phyloP scores from a whole-genome alignment of 768 basidiomycete species.

The Tephrocybe sp. region DNA sequence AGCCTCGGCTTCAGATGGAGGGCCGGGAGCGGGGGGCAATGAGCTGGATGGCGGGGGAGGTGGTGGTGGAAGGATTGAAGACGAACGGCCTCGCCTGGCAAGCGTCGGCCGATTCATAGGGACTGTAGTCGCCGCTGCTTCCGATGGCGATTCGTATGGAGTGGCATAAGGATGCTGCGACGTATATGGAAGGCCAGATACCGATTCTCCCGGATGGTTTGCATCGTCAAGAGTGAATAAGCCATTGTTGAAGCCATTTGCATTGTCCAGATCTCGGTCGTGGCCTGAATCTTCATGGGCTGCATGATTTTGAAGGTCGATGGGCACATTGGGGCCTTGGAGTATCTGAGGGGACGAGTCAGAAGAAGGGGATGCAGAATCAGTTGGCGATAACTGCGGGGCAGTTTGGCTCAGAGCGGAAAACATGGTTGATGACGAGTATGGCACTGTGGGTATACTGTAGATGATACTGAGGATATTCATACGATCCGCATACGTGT shows the following conservation, averaged over 20 bases:
- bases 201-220: conserved; percentile 25
- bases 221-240: conserved; percentile 41
- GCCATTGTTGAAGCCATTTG: conserved; percentile 44
- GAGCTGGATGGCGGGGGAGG: conserved; percentile 62
- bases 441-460: conserved; percentile 75
- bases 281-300: conserved; percentile 19
- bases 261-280: conserved; percentile 30
- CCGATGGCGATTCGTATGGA: conserved; percentile 35
- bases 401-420: conserved; percentile 21
- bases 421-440: conserved; percentile 56
- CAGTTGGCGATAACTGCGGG: conserved; percentile 25
- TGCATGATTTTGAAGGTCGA: conserved; percentile 32
- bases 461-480: conserved; percentile 89
- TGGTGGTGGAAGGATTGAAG: conserved; percentile 61
- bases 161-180: conserved; percentile 53
- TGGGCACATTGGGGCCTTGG: conserved; percentile 33
- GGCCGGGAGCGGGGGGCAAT: conserved; percentile 62
- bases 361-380: conserved; percentile 49
- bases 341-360: conserved; percentile 41
- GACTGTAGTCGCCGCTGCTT: conserved; percentile 16
- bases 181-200: conserved; percentile 29
- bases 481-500: conserved; percentile 94
- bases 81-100: conserved; percentile 45
- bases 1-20: conserved; percentile 27
- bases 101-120: conserved; percentile 32